Conservation (phyloP, 1,284 basidiomycete genomes). For the Ganoderma multipileum region DNA sequence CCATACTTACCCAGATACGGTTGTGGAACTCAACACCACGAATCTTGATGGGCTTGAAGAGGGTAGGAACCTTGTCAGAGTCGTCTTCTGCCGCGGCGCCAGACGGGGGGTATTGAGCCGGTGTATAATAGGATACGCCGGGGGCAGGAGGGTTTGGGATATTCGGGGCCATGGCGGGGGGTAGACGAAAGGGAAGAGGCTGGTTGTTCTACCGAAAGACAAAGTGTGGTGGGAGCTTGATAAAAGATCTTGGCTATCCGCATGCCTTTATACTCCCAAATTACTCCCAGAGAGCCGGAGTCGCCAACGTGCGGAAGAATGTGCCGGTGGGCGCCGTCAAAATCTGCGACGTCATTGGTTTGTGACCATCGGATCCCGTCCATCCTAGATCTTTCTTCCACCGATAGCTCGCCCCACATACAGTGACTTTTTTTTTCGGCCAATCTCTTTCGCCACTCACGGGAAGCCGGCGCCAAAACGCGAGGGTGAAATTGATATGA, state of each 20-base stretch:
- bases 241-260: background rate
- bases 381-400: background rate
- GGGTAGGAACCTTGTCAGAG: conserved; percentile 47
- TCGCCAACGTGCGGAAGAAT: background rate
- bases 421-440: background rate
- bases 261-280: background rate
- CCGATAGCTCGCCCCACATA: background rate
- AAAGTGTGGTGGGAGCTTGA: background rate
- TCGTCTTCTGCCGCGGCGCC: conserved; percentile 55
- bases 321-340: background rate
- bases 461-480: background rate
- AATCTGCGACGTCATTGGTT: background rate
- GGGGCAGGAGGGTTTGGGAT: conserved; percentile 33
- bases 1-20: conserved; percentile 57
- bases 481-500: background rate
- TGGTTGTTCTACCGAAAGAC: background rate
- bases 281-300: no score
- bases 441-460: background rate
- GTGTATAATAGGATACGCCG: conserved; percentile 57
- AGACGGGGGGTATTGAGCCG: conserved; percentile 55
- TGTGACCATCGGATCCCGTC: no score
- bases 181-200: background rate
- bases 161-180: background rate
- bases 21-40: conserved; percentile 71
- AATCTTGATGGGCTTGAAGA: conserved; percentile 73